These are phyloP conservation scores for Leccinellum rugosiceps DNA, from an alignment of 768 basidiomycete genomes.

Conservation along the genomic window DNA sequence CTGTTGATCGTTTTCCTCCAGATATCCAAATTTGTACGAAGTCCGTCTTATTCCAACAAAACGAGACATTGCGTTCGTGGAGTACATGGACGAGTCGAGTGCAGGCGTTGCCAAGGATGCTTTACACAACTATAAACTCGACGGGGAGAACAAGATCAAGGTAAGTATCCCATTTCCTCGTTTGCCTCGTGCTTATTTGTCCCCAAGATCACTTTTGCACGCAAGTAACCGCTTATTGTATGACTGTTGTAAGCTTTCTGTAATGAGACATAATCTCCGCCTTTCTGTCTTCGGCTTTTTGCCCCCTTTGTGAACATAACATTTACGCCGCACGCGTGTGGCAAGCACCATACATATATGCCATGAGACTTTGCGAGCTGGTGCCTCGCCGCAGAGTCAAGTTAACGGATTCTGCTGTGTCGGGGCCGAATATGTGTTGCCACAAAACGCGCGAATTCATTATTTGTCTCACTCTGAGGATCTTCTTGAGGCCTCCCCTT, in stretches of 20 bases:
- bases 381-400: conserved; percentile 18
- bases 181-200: conserved; percentile 3
- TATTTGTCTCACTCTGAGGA: not conserved
- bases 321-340: conserved; percentile 19
- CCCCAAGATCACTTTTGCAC: conserved; percentile 67
- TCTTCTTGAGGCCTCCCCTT: not conserved
- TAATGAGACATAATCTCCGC: conserved; percentile 29
- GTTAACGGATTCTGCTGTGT: conserved; percentile 1
- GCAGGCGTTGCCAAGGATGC: conserved; percentile 93
- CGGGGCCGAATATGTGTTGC: conserved; percentile 1
- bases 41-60: conserved; percentile 98
- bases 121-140: conserved; percentile 95
- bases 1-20: conserved; percentile 28
- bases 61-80: conserved; percentile 98
- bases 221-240: conserved; percentile 50
- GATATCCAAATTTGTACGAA: conserved; percentile 94
- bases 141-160: conserved; percentile 99
- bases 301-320: conserved; percentile 17
- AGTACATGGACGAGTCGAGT: conserved; percentile 90
- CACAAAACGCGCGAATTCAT: conserved; percentile 8
- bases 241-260: conserved; percentile 27
- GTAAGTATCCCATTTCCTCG: conserved; percentile 36
- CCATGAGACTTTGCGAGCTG: conserved; percentile 25
- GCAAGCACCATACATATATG: conserved; percentile 22
- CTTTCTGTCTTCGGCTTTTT: conserved; percentile 10